Evolutionary conservation across 2,329 filamentous ascomycete genomes (phyloP), one percentile per base, ranked within the genome.

Genomic region (Epichloe sibirici): DNA sequence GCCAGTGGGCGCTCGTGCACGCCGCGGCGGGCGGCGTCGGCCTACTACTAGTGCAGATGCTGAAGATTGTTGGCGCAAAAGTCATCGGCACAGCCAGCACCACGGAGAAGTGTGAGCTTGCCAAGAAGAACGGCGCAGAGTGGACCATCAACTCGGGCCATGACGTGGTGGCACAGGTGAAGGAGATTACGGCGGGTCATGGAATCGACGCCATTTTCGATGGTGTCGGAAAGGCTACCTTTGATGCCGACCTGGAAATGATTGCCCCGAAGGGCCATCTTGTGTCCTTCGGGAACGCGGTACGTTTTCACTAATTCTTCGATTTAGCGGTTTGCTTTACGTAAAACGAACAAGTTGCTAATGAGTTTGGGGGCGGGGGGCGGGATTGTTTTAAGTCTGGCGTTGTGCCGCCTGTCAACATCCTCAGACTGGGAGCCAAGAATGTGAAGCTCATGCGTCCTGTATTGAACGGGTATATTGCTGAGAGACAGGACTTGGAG

Each of bases 1-100:
- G 84, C 1, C 88, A 94, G 59, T 93, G 86, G 82, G 76, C 89
- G 0, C 78, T 95, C 2, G 81, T 95, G 15, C 88, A 93, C 60
- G 90, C 90, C 0, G 90, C 90, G 0, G 89, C 89, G 0, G 90
- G 90, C 15, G 90, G 90, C 15, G 87, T 89, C 0, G 88, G 87
- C 0, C 71, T 85, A 44, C 78, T 87, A 69, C 75, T 95, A 31
- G 82, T 81, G 40, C 88, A 94, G 74, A 70, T 95, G 58, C 71
- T 95, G 42, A 79, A 77, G 58, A 73, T 77, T 0, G 73, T 90
- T 2, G 90, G 88, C 1, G 90, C 87, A 12, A 81, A 79, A 59
- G 81, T 85, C 23, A 93, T 96, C 62, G 90, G 83, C 1, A 91
- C 88, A 4, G 88, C 88, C 0, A 83, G 82, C 47, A 85, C 83